phyloP scores from a whole-genome alignment of 2,329 filamentous ascomycete genomes.

The Cylindrodendrum hubeiense region DNA sequence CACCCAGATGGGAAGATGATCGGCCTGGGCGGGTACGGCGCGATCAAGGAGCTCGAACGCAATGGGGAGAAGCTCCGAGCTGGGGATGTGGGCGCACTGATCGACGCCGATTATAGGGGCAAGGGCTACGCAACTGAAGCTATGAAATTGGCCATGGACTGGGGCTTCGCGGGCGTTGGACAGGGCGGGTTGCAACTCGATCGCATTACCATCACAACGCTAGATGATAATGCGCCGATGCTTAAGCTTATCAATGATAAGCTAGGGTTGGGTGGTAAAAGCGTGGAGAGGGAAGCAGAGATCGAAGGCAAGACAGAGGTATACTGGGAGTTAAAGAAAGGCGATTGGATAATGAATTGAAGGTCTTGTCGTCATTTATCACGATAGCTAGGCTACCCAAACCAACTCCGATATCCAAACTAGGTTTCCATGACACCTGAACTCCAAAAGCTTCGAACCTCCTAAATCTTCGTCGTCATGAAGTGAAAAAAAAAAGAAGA shows the following conservation, averaged over 20 bases:
- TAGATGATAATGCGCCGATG: constrained; percentile 12
- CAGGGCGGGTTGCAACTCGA: constrained; percentile 17
- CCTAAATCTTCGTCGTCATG: background rate
- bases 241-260: constrained; percentile 13
- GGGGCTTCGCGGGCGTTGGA: constrained; percentile 11
- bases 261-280: constrained; percentile 1
- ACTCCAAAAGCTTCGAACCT: constrained; percentile 7
- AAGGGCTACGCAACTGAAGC: constrained; percentile 22
- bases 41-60: constrained; percentile 14
- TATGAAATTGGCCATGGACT: constrained; percentile 16
- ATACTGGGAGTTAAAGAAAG: constrained; percentile 21
- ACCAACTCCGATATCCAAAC: constrained; percentile 12
- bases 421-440: constrained; percentile 11
- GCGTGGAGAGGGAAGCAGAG: constrained; percentile 1
- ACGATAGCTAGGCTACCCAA: constrained; percentile 10
- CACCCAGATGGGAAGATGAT: constrained; percentile 7
- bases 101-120: constrained; percentile 13
- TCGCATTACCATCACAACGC: constrained; percentile 12
- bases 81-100: constrained; percentile 17
- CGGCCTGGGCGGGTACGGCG: constrained; percentile 21
- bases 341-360: constrained; percentile 18
- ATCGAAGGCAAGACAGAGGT: constrained; percentile 10
- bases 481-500: background rate
- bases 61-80: background rate
- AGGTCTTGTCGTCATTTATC: constrained; percentile 22